Conservation (phyloP, 2,329 filamentous ascomycete genomes). For the Epichloe bromicola region DNA sequence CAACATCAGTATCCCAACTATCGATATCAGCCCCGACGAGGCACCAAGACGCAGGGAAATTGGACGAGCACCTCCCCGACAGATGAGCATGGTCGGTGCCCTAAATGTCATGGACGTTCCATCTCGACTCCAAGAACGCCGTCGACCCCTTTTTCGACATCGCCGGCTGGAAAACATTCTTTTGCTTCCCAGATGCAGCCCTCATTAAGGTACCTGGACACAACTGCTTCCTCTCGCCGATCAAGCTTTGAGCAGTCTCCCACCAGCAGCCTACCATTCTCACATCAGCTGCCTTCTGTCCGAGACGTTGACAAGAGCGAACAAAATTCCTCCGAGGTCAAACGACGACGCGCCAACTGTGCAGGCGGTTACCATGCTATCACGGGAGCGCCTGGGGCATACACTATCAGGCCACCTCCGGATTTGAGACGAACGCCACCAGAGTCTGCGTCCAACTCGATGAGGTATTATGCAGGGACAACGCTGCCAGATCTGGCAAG, state of each 20-base stretch:
- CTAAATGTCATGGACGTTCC: conserved; percentile 58
- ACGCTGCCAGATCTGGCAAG: conserved; percentile 18
- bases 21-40: conserved; percentile 77
- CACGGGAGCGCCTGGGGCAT: conserved; percentile 5
- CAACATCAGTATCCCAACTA: conserved; percentile 86
- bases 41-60: conserved; percentile 21
- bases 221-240: conserved; percentile 13
- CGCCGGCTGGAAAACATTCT: conserved; percentile 17
- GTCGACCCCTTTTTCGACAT: conserved; percentile 30
- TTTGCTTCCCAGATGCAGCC: conserved; percentile 11
- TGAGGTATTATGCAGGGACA: conserved; percentile 13
- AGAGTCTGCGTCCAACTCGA: conserved; percentile 8
- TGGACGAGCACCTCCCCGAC: conserved; percentile 22
- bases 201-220: conserved; percentile 11
- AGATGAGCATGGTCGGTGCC: conserved; percentile 46
- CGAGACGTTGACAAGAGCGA: conserved; percentile 25
- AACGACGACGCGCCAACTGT: conserved; percentile 48
- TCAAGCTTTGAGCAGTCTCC: conserved; percentile 16
- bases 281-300: conserved; percentile 11
- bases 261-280: conserved; percentile 11
- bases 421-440: conserved; percentile 11
- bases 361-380: conserved; percentile 20
- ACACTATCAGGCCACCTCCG: conserved; percentile 5
- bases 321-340: conserved; percentile 36
- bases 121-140: conserved; percentile 51